phyloP scores from a whole-genome alignment of 1,284 basidiomycete species.

The Puccinia horiana region DNA sequence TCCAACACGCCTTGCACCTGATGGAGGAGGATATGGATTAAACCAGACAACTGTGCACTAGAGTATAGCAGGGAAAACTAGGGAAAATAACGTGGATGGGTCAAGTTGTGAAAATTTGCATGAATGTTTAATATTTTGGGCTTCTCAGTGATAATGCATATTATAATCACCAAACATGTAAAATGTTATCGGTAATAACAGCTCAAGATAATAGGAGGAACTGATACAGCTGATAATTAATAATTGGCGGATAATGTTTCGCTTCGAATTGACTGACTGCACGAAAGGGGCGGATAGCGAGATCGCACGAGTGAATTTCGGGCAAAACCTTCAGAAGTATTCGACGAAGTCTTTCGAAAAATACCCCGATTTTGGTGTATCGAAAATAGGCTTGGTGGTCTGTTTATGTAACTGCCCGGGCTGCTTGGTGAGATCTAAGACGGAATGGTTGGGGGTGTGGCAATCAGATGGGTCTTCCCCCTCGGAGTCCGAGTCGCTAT shows the following conservation, averaged over 20 bases:
- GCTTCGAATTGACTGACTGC: not conserved
- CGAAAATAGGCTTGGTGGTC: not conserved
- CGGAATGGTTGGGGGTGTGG: not conserved
- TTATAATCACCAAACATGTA: too few relatives aligned
- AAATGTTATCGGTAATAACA: too few relatives aligned
- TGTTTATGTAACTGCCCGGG: not conserved
- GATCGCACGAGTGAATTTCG: not conserved
- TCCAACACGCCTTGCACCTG: too few relatives aligned
- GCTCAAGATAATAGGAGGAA: not conserved
- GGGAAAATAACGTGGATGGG: too few relatives aligned
- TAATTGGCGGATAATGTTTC: not conserved
- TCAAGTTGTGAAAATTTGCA: too few relatives aligned
- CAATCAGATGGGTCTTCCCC: not conserved
- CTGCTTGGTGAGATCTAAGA: not conserved
- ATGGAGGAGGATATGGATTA: too few relatives aligned
- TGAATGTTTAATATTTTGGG: too few relatives aligned
- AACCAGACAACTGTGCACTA: too few relatives aligned
- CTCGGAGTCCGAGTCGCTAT: slow-evolving; percentile 24
- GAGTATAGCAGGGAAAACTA: too few relatives aligned
- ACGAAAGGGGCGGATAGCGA: not conserved
- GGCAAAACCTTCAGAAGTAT: not conserved
- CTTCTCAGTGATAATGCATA: too few relatives aligned
- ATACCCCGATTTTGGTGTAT: not conserved
- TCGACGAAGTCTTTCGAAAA: not conserved
- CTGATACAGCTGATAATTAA: not conserved